These are phyloP conservation scores for Carex scoparia DNA, from an alignment of 176 grass and related monocot genomes.

Conservation along the genomic window DNA sequence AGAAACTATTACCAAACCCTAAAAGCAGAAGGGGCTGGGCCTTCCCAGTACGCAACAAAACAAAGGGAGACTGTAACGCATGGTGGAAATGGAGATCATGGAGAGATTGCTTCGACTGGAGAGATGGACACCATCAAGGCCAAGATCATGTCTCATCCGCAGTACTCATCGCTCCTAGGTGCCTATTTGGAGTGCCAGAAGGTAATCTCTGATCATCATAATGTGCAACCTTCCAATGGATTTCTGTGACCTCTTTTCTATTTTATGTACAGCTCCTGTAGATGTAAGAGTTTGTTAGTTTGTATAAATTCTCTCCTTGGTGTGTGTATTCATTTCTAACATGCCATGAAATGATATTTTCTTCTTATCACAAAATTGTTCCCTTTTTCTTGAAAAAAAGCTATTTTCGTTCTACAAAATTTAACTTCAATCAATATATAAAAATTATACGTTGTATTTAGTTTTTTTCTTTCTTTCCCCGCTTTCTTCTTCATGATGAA, in stretches of 20 bases:
- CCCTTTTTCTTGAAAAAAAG: neutral
- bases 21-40: slow-evolving; percentile 13
- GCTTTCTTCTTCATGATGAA: neutral
- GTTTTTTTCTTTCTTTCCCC: neutral
- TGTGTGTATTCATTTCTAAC: neutral
- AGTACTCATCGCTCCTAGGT: slow-evolving; percentile 53
- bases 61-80: neutral
- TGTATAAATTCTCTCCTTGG: neutral
- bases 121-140: slow-evolving; percentile 51
- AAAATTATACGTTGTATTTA: neutral
- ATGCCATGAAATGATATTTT: neutral
- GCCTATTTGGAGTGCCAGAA: slow-evolving; percentile 88
- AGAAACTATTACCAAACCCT: slow-evolving; percentile 29
- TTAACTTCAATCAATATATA: neutral
- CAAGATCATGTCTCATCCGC: slow-evolving; percentile 86
- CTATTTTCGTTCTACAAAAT: neutral
- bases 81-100: slow-evolving; percentile 27
- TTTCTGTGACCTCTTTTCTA: slow-evolving; percentile 1
- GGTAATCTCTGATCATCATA: slow-evolving; percentile 15
- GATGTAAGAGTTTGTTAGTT: neutral
- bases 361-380: neutral
- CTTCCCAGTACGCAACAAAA: slow-evolving; percentile 20
- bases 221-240: neutral
- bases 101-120: slow-evolving; percentile 21
- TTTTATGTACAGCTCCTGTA: slow-evolving; percentile 10